These are phyloP conservation scores for Phyllosticta citrichinensis DNA, from an alignment of 2,329 filamentous ascomycete species.

Conservation along the genomic window DNA sequence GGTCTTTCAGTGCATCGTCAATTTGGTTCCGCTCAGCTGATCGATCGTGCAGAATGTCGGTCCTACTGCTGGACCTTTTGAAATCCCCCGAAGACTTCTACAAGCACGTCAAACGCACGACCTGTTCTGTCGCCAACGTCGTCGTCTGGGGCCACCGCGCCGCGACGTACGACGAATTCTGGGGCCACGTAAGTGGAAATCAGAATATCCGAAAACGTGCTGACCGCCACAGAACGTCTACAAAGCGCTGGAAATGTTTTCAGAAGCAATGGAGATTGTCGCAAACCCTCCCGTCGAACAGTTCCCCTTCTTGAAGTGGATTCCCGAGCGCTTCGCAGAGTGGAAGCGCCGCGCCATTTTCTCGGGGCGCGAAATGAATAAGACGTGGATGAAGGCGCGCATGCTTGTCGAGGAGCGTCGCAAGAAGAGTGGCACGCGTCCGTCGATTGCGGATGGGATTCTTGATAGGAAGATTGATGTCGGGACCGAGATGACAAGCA, in stretches of 20 bases:
- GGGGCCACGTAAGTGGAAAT: constrained; percentile 16
- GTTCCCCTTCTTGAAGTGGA: constrained; percentile 29
- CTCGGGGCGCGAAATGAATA: constrained; percentile 12
- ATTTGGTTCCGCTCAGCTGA: too few species aligned
- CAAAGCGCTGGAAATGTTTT: constrained; percentile 32
- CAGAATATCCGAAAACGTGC: background rate
- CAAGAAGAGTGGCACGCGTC: constrained; percentile 9
- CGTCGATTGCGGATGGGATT: constrained; percentile 11
- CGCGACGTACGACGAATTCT: constrained; percentile 15
- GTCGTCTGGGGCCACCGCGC: constrained; percentile 18
- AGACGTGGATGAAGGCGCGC: constrained; percentile 11
- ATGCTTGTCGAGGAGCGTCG: constrained; percentile 10
- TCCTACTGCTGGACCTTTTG: constrained; percentile 12
- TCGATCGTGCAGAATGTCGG: constrained; percentile 2
- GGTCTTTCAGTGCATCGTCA: background rate
- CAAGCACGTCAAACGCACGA: constrained; percentile 37
- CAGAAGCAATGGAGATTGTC: constrained; percentile 34
- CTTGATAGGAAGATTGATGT: constrained; percentile 9
- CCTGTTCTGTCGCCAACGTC: constrained; percentile 37
- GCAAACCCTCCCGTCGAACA: constrained; percentile 40
- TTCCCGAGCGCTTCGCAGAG: constrained; percentile 25
- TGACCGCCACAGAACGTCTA: constrained; percentile 22
- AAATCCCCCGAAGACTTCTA: constrained; percentile 25
- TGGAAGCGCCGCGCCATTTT: constrained; percentile 14
- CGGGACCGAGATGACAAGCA: constrained; percentile 8